Percentiles rank a stretch among this genome's conserved stretches.
Conservation (phyloP, 2,329 filamentous ascomycete species). For the Alternaria brassicae region DNA sequence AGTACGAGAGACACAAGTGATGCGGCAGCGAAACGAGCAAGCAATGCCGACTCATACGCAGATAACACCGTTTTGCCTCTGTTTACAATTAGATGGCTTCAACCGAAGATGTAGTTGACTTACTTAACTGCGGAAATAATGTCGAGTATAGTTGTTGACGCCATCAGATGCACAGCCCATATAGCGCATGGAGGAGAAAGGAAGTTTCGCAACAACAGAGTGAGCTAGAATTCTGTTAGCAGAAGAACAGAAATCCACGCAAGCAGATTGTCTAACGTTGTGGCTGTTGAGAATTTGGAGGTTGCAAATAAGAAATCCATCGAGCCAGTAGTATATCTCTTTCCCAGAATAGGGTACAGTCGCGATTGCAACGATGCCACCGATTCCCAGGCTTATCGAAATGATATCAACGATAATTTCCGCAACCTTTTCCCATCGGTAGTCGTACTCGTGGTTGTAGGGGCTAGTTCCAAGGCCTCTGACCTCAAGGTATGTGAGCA, state of each 20-base stretch:
- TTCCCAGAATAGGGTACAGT: constrained; percentile 4
- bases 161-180: constrained; percentile 7
- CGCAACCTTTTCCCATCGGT: constrained; percentile 1
- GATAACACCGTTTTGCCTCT: constrained; percentile 2
- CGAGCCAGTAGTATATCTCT: constrained; percentile 6
- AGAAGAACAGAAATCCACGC: not conserved
- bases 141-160: constrained; percentile 7
- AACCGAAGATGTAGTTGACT: not conserved
- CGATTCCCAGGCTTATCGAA: constrained; percentile 1
- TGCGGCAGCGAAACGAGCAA: constrained; percentile 1
- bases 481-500: constrained; percentile 7
- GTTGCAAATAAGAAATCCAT: constrained; percentile 12
- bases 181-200: constrained; percentile 5
- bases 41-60: constrained; percentile 6
- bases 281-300: constrained; percentile 11
- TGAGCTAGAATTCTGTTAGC: constrained; percentile 6
- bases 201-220: constrained; percentile 2
- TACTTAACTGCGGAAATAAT: constrained; percentile 10
- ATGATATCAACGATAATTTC: not conserved
- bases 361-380: no score
- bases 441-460: not conserved
- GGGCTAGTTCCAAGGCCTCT: not conserved
- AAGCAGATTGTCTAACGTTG: constrained; percentile 4
- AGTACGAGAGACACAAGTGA: not conserved
- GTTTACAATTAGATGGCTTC: constrained; percentile 2